Evolutionary conservation across 1,284 basidiomycete species (phyloP), one percentile per base, ranked within the genome.

Genomic region (Cryptococcus sp.): DNA sequence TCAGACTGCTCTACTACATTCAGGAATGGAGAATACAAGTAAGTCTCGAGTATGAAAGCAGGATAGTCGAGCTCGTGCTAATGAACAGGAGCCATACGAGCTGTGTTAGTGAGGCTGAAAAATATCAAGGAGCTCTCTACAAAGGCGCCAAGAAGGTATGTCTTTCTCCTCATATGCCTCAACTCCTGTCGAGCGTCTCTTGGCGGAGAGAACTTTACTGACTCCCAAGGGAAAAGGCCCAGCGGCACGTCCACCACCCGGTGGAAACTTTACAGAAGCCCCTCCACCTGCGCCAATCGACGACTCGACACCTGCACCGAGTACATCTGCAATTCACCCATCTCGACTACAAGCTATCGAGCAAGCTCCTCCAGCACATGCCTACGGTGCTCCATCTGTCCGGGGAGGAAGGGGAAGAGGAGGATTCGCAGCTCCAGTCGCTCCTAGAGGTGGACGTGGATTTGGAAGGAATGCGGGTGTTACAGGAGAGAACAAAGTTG

Each of bases 21-120:
- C 76, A 76, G 81, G 44, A 80, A 80, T 11, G 79, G 80, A 7
- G 83, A 91, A 54, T 93, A 85, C 80, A 90, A 88, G 72, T 76
- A 49, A 49, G 61, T 57, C 42, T 22, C 56, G 45, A n/a, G 37
- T n/a, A 40, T 40, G 37, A n/a, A n/a, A n/a, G 34, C n/a, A n/a
- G n/a, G n/a, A n/a, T n/a, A n/a, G n/a, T n/a, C 10, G 37, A 49
- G 46, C 10, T 19, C 13, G 4, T 39, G 34, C 50, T 61, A 25
- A 66, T 50, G 0, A 50, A 45, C 56, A 73, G 74, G 46, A 60
- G 64, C 19, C 91, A 94, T 69, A 92, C 87, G 13, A 79, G 82
- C 22, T 94, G 91, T 71, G 85, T 94, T 46, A 83, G 81, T 49
- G 91, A 94, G 75, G 91, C 88, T 3, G 87, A 94, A 71, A 92